These are phyloP conservation scores for Pseudogymnoascus verrucosus DNA, from an alignment of 2,329 filamentous ascomycete species.

Conservation along the genomic window DNA sequence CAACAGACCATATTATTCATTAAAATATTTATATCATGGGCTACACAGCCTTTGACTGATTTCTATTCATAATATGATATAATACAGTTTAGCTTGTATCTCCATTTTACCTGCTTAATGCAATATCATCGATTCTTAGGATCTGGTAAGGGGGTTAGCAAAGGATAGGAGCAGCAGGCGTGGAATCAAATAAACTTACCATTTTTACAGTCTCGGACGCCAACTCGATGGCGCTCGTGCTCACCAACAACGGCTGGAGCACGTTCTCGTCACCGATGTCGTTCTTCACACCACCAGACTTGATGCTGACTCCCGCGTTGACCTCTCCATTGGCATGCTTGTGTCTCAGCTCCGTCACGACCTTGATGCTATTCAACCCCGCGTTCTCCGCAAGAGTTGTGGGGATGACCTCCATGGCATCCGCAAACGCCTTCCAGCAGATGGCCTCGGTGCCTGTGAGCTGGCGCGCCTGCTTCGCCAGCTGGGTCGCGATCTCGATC, in stretches of 20 bases:
- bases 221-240: slow-evolving; percentile 94
- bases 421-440: slow-evolving; percentile 98
- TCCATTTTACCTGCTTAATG: slow-evolving; percentile 47
- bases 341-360: slow-evolving; percentile 91
- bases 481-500: slow-evolving; percentile 85
- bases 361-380: slow-evolving; percentile 95
- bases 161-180: not conserved
- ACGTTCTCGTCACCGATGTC: slow-evolving; percentile 98
- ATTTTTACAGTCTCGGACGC: slow-evolving; percentile 98
- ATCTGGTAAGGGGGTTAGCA: slow-evolving; percentile 29
- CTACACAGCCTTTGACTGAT: slow-evolving; percentile 8
- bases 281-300: slow-evolving; percentile 91
- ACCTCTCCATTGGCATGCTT: slow-evolving; percentile 91
- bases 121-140: slow-evolving; percentile 60
- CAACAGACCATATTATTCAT: not conserved
- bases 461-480: slow-evolving; percentile 73
- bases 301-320: slow-evolving; percentile 96
- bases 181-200: slow-evolving; percentile 26
- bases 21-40: slow-evolving; percentile 8
- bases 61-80: slow-evolving; percentile 6
- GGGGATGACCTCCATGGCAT: slow-evolving; percentile 93
- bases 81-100: slow-evolving; percentile 9
- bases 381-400: slow-evolving; percentile 97
- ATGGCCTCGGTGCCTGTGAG: slow-evolving; percentile 89
- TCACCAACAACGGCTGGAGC: slow-evolving; percentile 88